Base-by-base conservation (phyloP, 768 basidiomycete species). In the Trametes sanguinea region DNA sequence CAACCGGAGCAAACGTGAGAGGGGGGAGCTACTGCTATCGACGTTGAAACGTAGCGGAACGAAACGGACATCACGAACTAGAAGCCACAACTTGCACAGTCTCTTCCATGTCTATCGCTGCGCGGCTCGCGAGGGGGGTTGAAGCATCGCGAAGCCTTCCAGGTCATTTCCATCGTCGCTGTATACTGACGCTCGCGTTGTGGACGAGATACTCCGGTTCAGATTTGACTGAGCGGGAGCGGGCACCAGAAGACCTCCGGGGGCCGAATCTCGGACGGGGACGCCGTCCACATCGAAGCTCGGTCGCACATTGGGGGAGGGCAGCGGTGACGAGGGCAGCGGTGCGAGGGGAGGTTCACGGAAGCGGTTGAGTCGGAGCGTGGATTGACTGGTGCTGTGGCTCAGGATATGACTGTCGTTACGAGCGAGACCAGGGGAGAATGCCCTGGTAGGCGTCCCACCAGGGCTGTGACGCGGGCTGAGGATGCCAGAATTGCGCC, bases 261-360 rank as follows among this genome's bases (percentile, higher is more conserved):
- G 33, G 8, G 14, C 39, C 40, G 60, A 61, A 39, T 44, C 60
- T 17, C 60, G 42, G 14, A 47, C 53, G 8, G 47, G 29, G 33
- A 54, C 63, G 29, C 30, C 58, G 13, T 30, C 54, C 4, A 44
- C 43, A 30, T 64, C 63, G n/a, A 64, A 50, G 44, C 63, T 64
- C 43, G 58, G 63, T 6, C 58, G 58, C 27, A 43, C 54, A n/a
- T 17, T 50, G 29, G 65, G 65, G 17, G 64, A 63, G 16, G 66
- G 59, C 45, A 71, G 33, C 10, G 70, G 69, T 6, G 71, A 70
- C 13, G 65, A 66, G 10, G 71, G 71, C 10, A 72, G 42, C 14
- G 54, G 57, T 54, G 71, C 71, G 30, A 67, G 68, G 17, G 71
- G 71, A 0, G 71, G 69, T 44, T 63, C 63, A 55, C 70, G 70